These are phyloP conservation scores for Emericellopsis cladophorae DNA, from an alignment of 2,329 filamentous ascomycete species.

Conservation along the genomic window DNA sequence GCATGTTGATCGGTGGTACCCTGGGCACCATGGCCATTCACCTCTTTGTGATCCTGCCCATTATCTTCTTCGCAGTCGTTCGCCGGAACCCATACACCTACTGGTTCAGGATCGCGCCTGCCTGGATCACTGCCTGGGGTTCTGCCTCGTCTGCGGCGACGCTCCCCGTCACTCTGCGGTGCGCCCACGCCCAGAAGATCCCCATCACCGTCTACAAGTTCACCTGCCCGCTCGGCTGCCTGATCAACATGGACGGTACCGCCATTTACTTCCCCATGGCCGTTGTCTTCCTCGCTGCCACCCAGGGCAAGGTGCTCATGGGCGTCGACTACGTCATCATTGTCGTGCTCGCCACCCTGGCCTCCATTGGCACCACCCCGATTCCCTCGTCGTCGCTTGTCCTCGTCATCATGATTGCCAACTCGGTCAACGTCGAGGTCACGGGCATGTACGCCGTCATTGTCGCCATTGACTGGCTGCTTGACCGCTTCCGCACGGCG, in stretches of 20 bases:
- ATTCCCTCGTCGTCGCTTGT: conserved; percentile 39
- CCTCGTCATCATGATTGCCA: conserved; percentile 36
- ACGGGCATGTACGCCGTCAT: conserved; percentile 39
- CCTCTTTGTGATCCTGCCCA: conserved; percentile 30
- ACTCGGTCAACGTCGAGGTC: conserved; percentile 27
- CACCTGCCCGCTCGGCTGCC: conserved; percentile 29
- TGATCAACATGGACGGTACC: conserved; percentile 41
- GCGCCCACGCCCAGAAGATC: conserved; percentile 22
- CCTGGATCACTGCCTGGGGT: conserved; percentile 42
- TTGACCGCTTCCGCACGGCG: conserved; percentile 41
- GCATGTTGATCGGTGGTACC: conserved; percentile 32
- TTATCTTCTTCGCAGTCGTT: conserved; percentile 25
- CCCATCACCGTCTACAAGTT: conserved; percentile 32
- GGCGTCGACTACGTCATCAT: conserved; percentile 34
- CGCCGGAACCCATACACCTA: conserved; percentile 31
- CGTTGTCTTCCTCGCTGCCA: conserved; percentile 37
- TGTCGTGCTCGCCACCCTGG: conserved; percentile 32
- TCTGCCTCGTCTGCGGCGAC: conserved; percentile 39
- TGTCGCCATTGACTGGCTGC: conserved; percentile 40
- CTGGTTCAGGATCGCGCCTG: conserved; percentile 33
- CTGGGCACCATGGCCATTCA: conserved; percentile 33
- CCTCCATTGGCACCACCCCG: conserved; percentile 39
- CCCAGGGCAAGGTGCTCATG: conserved; percentile 29
- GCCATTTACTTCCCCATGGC: conserved; percentile 42
- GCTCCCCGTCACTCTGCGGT: conserved; percentile 32